Base-by-base conservation (phyloP, 305 asterid species). In the Solanum hybrid region DNA sequence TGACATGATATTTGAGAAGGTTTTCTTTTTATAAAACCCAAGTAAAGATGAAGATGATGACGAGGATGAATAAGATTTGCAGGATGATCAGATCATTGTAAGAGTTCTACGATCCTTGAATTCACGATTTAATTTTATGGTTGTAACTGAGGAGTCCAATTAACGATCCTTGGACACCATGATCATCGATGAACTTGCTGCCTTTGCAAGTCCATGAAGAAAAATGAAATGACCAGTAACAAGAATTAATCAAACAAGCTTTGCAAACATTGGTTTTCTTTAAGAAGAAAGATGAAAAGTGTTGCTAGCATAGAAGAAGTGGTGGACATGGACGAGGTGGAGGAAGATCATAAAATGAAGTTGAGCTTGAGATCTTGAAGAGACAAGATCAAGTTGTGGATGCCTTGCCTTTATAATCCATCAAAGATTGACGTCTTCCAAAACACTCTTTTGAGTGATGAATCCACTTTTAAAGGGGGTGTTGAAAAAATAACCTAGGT, bases 91-190 rank as follows among this genome's bases (percentile, higher is more conserved):
- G 10, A 68, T 86, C 14, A 31, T 86, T 31, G 89, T 22, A 20
- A 90, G 29, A 86, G 26, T 76, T 75, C 79, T 76, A 41, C 10
- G 34, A 11, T 87, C 61, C 22, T 79, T 87, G 80, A 37, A 79
- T 37, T 39, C 84, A 15, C 6, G 3, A 78, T 87, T 90, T 68
- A 39, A 87, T 39, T 65, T 61, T 41, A 80, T 80, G 22, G 39
- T 80, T 29, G 81, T 86, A 72, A 89, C 37, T 57, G 88, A 90
- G 89, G 88, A 89, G 78, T 77, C 90, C 45, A 87, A 90, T 45
- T 45, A 45, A 45, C 22, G 22, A 45, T 45, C 65, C 13, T 84
- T 89, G 45, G 88, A 79, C 84, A 86, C 45, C 29, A 78, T 87
- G 89, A 89, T 79, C 10, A 29, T 36, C 26, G 32, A 79, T 79